phyloP scores from a whole-genome alignment of 1,139 yeast genomes.

The Debaryomyces sp. region DNA sequence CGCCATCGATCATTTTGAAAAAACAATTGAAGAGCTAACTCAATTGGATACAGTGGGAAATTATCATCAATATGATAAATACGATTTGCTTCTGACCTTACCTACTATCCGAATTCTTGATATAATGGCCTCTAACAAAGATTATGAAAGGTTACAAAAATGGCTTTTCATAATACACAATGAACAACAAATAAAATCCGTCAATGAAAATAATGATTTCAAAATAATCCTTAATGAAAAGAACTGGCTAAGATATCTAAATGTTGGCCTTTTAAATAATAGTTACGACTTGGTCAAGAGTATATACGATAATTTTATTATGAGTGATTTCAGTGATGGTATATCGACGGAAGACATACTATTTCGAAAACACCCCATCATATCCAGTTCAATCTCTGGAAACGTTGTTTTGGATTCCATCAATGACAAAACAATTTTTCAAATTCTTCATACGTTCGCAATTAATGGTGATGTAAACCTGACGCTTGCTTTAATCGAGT shows the following conservation, averaged over 20 bases:
- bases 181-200: not conserved
- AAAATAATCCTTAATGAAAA: constrained; percentile 11
- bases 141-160: constrained; percentile 22
- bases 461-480: constrained; percentile 41
- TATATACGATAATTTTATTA: constrained; percentile 32
- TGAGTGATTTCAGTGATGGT: constrained; percentile 29
- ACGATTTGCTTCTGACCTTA: constrained; percentile 10
- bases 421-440: constrained; percentile 20
- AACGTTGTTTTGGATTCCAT: constrained; percentile 14
- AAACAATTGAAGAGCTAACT: constrained; percentile 9
- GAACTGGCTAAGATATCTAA: constrained; percentile 27
- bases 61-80: not conserved
- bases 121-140: constrained; percentile 17
- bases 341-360: constrained; percentile 4
- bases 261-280: constrained; percentile 25
- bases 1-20: constrained; percentile 26
- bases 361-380: not conserved
- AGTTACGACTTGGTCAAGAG: constrained; percentile 31
- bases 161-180: constrained; percentile 16
- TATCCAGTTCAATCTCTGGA: not conserved
- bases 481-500: constrained; percentile 38
- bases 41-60: not conserved
- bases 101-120: constrained; percentile 20
- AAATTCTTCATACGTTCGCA: constrained; percentile 36
- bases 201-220: not conserved